Conservation (phyloP, 1,139 yeast genomes). For the Yamadazyma aaseri region DNA sequence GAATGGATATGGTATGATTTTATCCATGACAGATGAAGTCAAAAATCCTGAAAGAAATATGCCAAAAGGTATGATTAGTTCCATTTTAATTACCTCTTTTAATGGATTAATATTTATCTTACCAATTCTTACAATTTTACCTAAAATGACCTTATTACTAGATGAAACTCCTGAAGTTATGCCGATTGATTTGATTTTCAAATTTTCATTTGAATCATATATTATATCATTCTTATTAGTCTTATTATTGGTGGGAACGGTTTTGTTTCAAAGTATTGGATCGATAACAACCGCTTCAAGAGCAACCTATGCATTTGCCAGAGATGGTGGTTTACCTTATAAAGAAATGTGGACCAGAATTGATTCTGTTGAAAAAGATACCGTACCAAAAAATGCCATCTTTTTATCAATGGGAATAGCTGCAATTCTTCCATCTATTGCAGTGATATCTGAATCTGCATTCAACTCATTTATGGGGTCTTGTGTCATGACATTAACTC, state of each 20-base stretch:
- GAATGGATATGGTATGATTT: conserved; percentile 81
- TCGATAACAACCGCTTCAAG: conserved; percentile 84
- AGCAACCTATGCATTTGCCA: conserved; percentile 81
- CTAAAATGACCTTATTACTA: conserved; percentile 55
- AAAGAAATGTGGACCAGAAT: conserved; percentile 65
- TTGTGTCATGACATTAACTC: conserved; percentile 74
- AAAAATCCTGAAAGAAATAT: conserved; percentile 70
- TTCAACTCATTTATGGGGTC: conserved; percentile 85
- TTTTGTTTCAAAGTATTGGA: conserved; percentile 76
- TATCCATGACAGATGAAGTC: conserved; percentile 82
- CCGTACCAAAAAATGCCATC: conserved; percentile 72
- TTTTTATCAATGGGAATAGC: conserved; percentile 68
- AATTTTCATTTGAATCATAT: conserved; percentile 65
- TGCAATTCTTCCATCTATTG: conserved; percentile 58
- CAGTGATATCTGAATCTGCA: conserved; percentile 71
- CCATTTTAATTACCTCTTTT: conserved; percentile 61
- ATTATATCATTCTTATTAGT: conserved; percentile 67
- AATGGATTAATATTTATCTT: conserved; percentile 72
- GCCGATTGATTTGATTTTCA: conserved; percentile 68
- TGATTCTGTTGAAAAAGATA: conserved; percentile 53
- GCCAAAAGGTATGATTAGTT: conserved; percentile 72
- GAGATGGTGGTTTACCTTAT: conserved; percentile 85
- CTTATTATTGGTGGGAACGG: conserved; percentile 66
- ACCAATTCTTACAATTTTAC: conserved; percentile 69
- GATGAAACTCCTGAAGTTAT: conserved; percentile 62